Evolutionary conservation across 2,329 filamentous ascomycete genomes (phyloP).

Genomic region (Nemania serpens): DNA sequence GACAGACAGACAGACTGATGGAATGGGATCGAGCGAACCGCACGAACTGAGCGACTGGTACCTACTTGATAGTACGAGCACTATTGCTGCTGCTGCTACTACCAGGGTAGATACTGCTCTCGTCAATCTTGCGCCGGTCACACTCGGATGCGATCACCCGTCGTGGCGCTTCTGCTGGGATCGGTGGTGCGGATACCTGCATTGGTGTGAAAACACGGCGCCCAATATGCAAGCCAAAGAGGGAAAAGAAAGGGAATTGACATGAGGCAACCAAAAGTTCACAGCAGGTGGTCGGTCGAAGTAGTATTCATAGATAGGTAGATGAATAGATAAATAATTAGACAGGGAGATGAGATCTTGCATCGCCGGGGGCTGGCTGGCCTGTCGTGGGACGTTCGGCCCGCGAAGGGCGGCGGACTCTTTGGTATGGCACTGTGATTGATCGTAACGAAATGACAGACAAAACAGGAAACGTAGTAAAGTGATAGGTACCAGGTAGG

Average conservation of each 20-base stretch:
- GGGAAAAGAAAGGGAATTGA: constrained; percentile 1
- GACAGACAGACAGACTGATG: background rate
- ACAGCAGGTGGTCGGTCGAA: constrained; percentile 10
- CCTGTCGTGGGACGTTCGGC: constrained; percentile 16
- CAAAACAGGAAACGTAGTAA: background rate
- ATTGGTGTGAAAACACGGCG: constrained; percentile 18
- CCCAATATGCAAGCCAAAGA: constrained; percentile 9
- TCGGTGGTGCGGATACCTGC: constrained; percentile 35
- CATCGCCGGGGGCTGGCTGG: background rate
- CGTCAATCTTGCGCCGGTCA: constrained; percentile 26
- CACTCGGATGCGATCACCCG: constrained; percentile 28
- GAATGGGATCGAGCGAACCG: too few relatives aligned
- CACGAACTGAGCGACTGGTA: background rate
- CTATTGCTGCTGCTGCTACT: background rate
- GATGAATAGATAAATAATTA: background rate
- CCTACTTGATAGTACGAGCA: background rate
- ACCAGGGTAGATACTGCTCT: background rate
- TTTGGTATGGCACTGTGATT: too few relatives aligned
- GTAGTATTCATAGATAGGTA: background rate
- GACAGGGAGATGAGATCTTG: background rate
- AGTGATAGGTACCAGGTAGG: background rate
- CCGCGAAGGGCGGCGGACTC: background rate
- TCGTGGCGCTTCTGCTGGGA: constrained; percentile 31
- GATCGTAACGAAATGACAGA: too few relatives aligned
- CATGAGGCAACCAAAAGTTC: constrained; percentile 2